A percentile compares a stretch with the other conserved stretches of the same genome.
Evolutionary conservation across 2,329 filamentous ascomycete species (phyloP).

Genomic region (Xylariaceae sp.): DNA sequence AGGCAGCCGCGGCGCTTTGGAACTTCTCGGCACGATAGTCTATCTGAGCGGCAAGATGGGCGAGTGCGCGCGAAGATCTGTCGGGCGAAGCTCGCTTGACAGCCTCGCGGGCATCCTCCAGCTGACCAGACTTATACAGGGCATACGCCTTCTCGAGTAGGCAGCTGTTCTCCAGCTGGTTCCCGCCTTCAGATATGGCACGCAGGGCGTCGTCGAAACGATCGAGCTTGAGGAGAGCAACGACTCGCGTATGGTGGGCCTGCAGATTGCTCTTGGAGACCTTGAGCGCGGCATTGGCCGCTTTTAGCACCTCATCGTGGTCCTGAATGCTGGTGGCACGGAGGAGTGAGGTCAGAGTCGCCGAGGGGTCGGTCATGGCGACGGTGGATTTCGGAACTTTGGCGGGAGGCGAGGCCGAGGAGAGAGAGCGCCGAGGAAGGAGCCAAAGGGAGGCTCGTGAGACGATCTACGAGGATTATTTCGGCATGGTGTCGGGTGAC

Average conservation of each 20-base stretch:
- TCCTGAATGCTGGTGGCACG: conserved; percentile 53
- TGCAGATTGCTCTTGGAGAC: conserved; percentile 47
- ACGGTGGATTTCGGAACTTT: no score
- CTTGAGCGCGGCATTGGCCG: conserved; percentile 54
- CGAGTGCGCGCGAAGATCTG: conserved; percentile 26
- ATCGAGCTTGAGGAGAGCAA: conserved; percentile 75
- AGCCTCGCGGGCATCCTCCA: conserved; percentile 51
- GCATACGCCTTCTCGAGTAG: conserved; percentile 69
- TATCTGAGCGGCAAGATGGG: conserved; percentile 55
- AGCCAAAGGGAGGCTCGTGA: no score
- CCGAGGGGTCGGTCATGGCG: conserved; percentile 37
- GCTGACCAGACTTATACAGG: conserved; percentile 70
- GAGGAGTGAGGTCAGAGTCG: conserved; percentile 46
- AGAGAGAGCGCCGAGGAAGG: no score
- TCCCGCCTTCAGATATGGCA: conserved; percentile 56
- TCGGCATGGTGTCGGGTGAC: no score
- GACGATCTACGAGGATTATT: no score
- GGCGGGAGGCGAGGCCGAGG: no score
- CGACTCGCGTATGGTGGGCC: conserved; percentile 61
- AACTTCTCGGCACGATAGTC: conserved; percentile 73
- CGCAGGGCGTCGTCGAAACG: conserved; percentile 71
- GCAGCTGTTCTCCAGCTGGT: conserved; percentile 52
- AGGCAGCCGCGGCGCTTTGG: conserved; percentile 55
- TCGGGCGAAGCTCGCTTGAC: conserved; percentile 22
- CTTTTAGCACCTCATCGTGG: conserved; percentile 64